Conservation (phyloP, 2,329 filamentous ascomycete species). For the Tolypocladium guangdongense region DNA sequence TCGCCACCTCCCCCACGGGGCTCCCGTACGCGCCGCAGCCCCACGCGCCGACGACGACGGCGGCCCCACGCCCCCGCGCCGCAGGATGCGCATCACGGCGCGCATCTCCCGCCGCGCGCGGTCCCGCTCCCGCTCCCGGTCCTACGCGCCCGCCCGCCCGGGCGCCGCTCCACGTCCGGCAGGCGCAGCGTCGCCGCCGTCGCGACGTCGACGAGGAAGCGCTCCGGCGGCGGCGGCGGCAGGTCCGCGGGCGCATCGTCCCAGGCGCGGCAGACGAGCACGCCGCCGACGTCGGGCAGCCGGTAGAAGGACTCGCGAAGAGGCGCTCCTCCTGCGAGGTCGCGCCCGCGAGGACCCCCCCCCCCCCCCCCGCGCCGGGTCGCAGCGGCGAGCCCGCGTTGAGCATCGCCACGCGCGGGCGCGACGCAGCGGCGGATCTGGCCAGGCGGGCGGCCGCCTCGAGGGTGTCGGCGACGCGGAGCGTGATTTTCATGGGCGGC, state of each 20-base stretch:
- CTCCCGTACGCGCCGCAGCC: conserved; percentile 55
- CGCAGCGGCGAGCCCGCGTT: conserved; percentile 54
- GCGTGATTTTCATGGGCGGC: conserved; percentile 24
- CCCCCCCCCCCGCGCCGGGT: no score
- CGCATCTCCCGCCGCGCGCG: conserved; percentile 44
- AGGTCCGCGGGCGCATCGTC: no score
- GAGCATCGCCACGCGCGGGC: conserved; percentile 36
- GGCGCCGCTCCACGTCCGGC: conserved; percentile 38
- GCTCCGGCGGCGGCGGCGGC: no score
- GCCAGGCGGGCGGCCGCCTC: conserved; percentile 28
- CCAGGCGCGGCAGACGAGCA: conserved; percentile 12
- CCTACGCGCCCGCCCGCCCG: no score
- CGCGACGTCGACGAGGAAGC: conserved; percentile 49
- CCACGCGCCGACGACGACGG: conserved; percentile 51
- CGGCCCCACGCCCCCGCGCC: conserved; percentile 31
- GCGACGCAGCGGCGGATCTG: neutral
- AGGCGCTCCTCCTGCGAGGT: conserved; percentile 51
- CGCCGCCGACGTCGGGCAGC: conserved; percentile 43
- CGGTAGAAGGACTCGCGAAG: conserved; percentile 52
- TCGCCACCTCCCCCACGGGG: conserved; percentile 46
- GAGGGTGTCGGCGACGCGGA: conserved; percentile 42
- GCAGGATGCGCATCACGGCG: conserved; percentile 41
- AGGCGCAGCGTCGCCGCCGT: conserved; percentile 47
- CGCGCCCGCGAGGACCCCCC: conserved; percentile 48
- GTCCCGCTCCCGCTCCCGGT: no score